Conservation (phyloP, 179 eudicot genomes). For the Dionaea muscipula region DNA sequence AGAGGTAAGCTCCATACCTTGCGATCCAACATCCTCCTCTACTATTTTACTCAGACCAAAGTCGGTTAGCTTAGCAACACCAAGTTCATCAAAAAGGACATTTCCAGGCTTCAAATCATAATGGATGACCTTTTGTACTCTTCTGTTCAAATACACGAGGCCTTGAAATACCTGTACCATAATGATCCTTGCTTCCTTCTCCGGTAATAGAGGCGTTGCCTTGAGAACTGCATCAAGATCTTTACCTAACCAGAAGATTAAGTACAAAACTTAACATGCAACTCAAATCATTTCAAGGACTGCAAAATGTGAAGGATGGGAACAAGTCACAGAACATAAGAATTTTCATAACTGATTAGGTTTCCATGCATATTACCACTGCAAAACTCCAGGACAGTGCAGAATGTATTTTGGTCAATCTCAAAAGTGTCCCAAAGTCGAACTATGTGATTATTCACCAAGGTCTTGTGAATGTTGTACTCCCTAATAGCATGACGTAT, state of each 20-base stretch:
- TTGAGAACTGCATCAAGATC: slow-evolving; percentile 99
- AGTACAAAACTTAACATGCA: neutral
- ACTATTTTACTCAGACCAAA: slow-evolving; percentile 99
- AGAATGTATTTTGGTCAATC: slow-evolving; percentile 92
- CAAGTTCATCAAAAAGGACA: slow-evolving; percentile 86
- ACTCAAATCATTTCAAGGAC: neutral
- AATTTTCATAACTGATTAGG: neutral
- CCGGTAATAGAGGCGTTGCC: slow-evolving; percentile 77
- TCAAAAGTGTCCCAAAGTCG: slow-evolving; percentile 98
- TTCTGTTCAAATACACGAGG: slow-evolving; percentile 82
- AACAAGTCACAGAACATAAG: slow-evolving; percentile 1
- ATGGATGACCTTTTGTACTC: slow-evolving; percentile 82
- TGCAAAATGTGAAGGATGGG: neutral
- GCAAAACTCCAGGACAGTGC: slow-evolving; percentile 89
- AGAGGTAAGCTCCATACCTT: slow-evolving; percentile 98
- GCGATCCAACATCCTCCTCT: slow-evolving; percentile 90
- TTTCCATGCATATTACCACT: slow-evolving; percentile 41
- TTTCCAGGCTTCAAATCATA: slow-evolving; percentile 98
- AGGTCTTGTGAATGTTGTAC: slow-evolving; percentile 91
- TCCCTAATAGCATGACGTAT: slow-evolving; percentile 94
- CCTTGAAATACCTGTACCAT: slow-evolving; percentile 95
- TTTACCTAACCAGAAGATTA: slow-evolving; percentile 45
- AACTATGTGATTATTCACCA: slow-evolving; percentile 88
- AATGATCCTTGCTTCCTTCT: slow-evolving; percentile 89
- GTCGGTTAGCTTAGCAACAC: slow-evolving; percentile 90